These are phyloP conservation scores for Nakaseomyces glabratus DNA, from an alignment of 1,139 yeast species.

Conservation along the genomic window DNA sequence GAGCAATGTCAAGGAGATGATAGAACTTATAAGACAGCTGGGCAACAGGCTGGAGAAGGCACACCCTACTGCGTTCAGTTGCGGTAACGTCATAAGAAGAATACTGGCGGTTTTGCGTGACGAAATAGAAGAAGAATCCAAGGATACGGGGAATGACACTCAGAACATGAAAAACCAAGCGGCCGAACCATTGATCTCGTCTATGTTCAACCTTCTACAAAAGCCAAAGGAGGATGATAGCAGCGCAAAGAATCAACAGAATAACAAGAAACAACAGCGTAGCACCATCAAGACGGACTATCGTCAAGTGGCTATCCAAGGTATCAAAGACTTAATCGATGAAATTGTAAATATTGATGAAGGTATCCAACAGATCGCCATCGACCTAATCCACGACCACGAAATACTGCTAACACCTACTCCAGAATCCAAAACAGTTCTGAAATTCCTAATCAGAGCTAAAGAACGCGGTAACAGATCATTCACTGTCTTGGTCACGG, in stretches of 20 bases:
- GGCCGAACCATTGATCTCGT: conserved; percentile 57
- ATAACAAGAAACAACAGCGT: conserved; percentile 18
- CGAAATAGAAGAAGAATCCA: conserved; percentile 54
- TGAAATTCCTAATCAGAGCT: conserved; percentile 79
- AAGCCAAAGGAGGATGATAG: conserved; percentile 34
- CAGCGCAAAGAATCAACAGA: conserved; percentile 16
- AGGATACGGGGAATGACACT: conserved; percentile 20
- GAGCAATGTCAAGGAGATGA: conserved; percentile 66
- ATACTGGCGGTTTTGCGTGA: conserved; percentile 83
- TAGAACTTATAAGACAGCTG: conserved; percentile 56
- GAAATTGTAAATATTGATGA: conserved; percentile 87
- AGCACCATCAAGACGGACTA: conserved; percentile 43
- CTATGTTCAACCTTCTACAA: conserved; percentile 84
- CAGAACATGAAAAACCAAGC: conserved; percentile 23
- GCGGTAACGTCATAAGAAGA: conserved; percentile 87
- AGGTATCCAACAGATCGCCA: conserved; percentile 81
- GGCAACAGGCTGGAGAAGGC: conserved; percentile 54
- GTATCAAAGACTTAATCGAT: conserved; percentile 85
- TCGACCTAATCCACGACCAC: conserved; percentile 89
- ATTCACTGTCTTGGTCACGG: conserved; percentile 88
- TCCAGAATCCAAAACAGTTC: conserved; percentile 82
- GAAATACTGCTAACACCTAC: conserved; percentile 90
- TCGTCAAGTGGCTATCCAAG: conserved; percentile 85
- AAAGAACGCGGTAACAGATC: conserved; percentile 65
- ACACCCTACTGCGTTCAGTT: conserved; percentile 70